Evolutionary conservation across 805 yeast species (phyloP), one percentile per base, ranked within the genome.

Genomic region (Schizosaccharomyces osmophilus): DNA sequence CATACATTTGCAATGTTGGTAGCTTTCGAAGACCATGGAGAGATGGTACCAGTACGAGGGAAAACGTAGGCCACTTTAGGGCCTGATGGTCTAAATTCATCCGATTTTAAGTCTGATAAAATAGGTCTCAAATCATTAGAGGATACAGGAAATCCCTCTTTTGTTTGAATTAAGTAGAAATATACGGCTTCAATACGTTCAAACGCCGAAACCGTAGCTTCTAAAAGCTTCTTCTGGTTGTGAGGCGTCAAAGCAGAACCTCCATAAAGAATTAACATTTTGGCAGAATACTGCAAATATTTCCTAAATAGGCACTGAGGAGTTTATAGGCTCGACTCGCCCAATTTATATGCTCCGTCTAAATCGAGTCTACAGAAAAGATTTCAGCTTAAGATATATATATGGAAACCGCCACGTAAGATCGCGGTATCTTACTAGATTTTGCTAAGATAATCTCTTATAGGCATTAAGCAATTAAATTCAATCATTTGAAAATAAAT

Each of bases 11-110:
- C 79, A 66, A 93, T 93, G 73, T 93, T 90, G 51, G 98, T 89
- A 32, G 99, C 99, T 74, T 93, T 93, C 15, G 97, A 89, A 9
- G 96, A 87, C 99, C 99, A 93, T 42, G 98, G 97, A 31, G 97
- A 89, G 66, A 93, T 90, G 13, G 98, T 93, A 64, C 98, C 98
- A 6, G 88, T 76, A 72, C 97, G 81, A 55, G 99, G 98, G 61
- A 88, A 77, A 61, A 93, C 78, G 65, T 88, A 73, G 22, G 36
- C 60, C 2, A 31, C 26, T 29, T 8, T 6, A 11, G 36, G 22
- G 5, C 36, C 36, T 3, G n/a, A 22, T 19, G 36, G 36, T 29
- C 15, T 29, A 17, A 11, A 22, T 11, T 22, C 36, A 51, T 17
- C n/a, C 5, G n/a, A 8, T 22, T 17, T 8, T 9, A 51, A 15